Evolutionary conservation across 2,329 filamentous ascomycete genomes (phyloP), one percentile per base, ranked within the genome.

Genomic region (Hymenoscyphus salicellus): DNA sequence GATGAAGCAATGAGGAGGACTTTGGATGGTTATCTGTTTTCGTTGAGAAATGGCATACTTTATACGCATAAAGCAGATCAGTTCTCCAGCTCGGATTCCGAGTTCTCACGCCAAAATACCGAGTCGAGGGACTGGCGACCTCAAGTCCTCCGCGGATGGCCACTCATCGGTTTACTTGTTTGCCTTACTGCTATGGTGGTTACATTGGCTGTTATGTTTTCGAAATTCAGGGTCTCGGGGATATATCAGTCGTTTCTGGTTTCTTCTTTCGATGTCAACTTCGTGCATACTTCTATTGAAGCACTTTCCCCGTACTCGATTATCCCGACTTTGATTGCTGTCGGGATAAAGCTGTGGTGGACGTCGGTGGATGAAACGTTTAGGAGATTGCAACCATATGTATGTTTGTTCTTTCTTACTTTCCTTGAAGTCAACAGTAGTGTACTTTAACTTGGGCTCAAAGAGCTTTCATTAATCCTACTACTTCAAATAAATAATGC

Each of bases 331-430:
- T 26, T 69, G n/a, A 58, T 66, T 41, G 65, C 62, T 1, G 63
- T 69, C 28, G 63, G 59, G 43, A 32, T 66, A 14, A 69, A 61
- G 43, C 36, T 69, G 8, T 69, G 63, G 63, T 69, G 67, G 67
- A 43, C 41, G 10, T 64, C 65, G 2, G 41, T 67, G 1, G 65
- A 67, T 16, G 55, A 64, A 26, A 65, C 55, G 7, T 63, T 67
- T 33, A 58, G 62, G 16, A 64, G 61, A 60, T 60, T 69, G n/a
- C 67, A 67, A 41, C 65, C 65, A 28, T 69, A 64, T 55, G 49
- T 67, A 17, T 33, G 32, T 33, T 33, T 33, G 32, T 33, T 33
- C 32, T 33, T 33, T 32, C 7, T 32, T 32, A 32, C 30, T 32
- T 32, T 32, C 30, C 30, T 32, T 33, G 11, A 10, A 10, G 32